Base-by-base conservation (phyloP, 2,329 filamentous ascomycete genomes). In the Claviceps purpurea region DNA sequence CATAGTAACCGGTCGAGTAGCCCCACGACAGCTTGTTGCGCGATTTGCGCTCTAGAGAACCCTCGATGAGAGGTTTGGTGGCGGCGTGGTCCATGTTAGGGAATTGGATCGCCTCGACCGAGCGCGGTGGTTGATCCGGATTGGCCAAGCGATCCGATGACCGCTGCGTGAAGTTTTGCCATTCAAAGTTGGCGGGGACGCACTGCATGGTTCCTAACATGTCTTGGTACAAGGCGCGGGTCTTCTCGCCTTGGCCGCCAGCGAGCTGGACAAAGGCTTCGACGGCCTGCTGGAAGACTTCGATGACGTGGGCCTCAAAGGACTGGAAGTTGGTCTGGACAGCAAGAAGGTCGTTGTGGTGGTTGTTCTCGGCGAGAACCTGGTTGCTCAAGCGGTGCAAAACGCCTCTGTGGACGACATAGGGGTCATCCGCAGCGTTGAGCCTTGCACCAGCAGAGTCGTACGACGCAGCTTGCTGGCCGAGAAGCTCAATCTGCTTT, bases 401-500 rank as follows among this genome's bases (percentile, higher is more conserved):
- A 53, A 96, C 82, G 54, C 87, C 87, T 37, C 91, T 83, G 61
- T 85, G 81, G 46, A 97, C 67, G 52, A 97, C 77, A 64, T 97
- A 98, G 4, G 93, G 93, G 65, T 98, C 93, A 38, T 95, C 82
- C 13, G 72, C 64, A 2, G 87, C 79, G 44, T 79, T 78, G 60
- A 91, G 71, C 62, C 80, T 85, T 55, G 82, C 86, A 41, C 84
- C 83, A 3, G 79, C 76, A 1, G 89, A 85, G 59, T 94, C 89
- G 61, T 84, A 94, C 2, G 79, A 71, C 10, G 90, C 89, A 0
- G 89, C 82, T 61, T 95, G 82, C 70, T 93, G 86, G 41, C 88
- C 90, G 1, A 98, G 82, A 24, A 95, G 78, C 71, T 98, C 91
- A 56, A 98, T 95, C 60, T 96, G 89, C 73, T 95, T 96, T 73